A percentile compares a stretch with the other conserved stretches of the same genome.
phyloP scores from a whole-genome alignment of 1,139 yeast species.

The Wickerhamiella pararugosa region DNA sequence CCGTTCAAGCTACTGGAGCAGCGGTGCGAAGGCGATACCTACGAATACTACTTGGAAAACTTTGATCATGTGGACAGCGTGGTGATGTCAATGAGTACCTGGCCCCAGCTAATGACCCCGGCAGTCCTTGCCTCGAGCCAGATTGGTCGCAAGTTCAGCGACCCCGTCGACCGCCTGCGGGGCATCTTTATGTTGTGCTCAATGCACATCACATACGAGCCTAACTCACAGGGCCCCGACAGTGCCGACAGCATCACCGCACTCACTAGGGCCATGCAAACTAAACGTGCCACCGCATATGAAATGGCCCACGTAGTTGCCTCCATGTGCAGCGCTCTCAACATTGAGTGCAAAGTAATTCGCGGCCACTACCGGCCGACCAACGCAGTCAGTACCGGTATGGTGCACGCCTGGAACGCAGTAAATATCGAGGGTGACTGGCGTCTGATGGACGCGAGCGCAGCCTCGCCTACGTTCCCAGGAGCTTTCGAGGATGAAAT shows the following conservation, averaged over 20 bases:
- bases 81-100: constrained; percentile 19
- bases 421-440: constrained; percentile 62
- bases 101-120: constrained; percentile 30
- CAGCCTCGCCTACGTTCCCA: constrained; percentile 45
- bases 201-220: constrained; percentile 31
- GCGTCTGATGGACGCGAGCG: constrained; percentile 56
- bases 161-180: constrained; percentile 40
- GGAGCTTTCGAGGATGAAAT: constrained; percentile 15
- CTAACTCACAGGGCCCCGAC: constrained; percentile 15
- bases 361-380: constrained; percentile 78
- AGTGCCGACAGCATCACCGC: constrained; percentile 14
- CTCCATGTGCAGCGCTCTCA: constrained; percentile 53
- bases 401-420: constrained; percentile 78
- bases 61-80: constrained; percentile 21
- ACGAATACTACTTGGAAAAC: constrained; percentile 17
- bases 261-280: constrained; percentile 23
- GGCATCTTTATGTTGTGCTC: constrained; percentile 49
- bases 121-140: constrained; percentile 34
- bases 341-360: constrained; percentile 60
- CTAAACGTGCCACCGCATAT: constrained; percentile 45
- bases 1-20: constrained; percentile 32
- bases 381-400: constrained; percentile 30
- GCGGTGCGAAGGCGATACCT: constrained; percentile 11
- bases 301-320: constrained; percentile 68
- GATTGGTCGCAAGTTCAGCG: constrained; percentile 30